Evolutionary conservation across 345 rosid genomes (phyloP), one percentile per base, ranked within the genome.

Genomic region (Balakata baccata): DNA sequence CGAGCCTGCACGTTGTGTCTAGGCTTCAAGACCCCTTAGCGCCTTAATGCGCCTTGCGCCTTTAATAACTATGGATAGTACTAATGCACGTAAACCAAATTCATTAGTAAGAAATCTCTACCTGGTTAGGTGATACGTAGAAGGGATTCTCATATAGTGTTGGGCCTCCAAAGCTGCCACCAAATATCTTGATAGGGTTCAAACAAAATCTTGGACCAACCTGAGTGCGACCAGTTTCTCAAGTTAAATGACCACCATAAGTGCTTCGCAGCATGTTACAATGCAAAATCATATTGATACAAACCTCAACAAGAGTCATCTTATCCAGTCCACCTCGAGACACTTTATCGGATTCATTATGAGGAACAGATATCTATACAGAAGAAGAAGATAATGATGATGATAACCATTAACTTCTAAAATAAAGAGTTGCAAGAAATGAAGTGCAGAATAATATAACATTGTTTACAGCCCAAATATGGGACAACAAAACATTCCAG

Each of bases 191-290:
- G 77, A 95, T 93, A 6, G 99, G 99, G 81, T 93, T 95, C 84
- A 95, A 81, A 81, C 97, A 93, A 88, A 95, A 95, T 79, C 99
- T 91, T 37, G 99, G 98, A 80, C 99, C 99, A 80, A 91, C 98
- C 99, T 95, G 82, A 50, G 80, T 16, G 62, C 34, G 66, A 37
- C 7, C 10, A 61, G 16, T 43, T 46, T 75, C 45, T 6, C 66
- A n/a, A 61, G 52, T 77, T 64, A 25, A 68, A n/a, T 52, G 0
- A 38, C 46, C 8, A 39, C 74, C 34, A 71, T 43, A 22, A 45
- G 63, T 22, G 56, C 17, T 60, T 67, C 1, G 54, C 11, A 54
- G 50, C 67, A 58, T 11, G 67, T 0, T 71, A 43, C 64, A 49
- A 50, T 46, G 39, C 34, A 29, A 13, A 2, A 78, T 43, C 43